Base-by-base conservation (phyloP, 352 stramenopile species). In the Phytophthora quininea region DNA sequence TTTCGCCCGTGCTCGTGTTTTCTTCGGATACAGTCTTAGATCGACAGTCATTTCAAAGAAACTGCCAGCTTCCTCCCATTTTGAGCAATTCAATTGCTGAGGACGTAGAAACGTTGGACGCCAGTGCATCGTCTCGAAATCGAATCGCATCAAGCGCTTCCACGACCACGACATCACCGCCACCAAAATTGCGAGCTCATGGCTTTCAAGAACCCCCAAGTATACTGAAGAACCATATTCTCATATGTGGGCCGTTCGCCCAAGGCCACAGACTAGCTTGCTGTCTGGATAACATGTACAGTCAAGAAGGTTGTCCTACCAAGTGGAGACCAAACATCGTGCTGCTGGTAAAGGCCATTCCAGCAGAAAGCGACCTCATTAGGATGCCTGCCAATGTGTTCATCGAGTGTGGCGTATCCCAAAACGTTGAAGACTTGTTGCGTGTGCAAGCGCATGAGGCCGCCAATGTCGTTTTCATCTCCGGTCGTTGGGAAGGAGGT, bases 401-500 rank as follows among this genome's bases (percentile, higher is more conserved):
- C 49, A 62, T 88, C 1, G 69, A 88, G 46, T 64, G 73, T 12
- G 80, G 82, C 9, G 59, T 74, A 4, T 79, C 74, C 5, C 67
- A 86, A 58, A 84, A 79, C 14, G 72, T 88, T 32, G 80, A 87
- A 37, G 80, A 89, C 37, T 48, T 91, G 24, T 49, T 87, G 5
- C 78, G 70, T 45, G 77, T 91, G 7, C 63, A 78, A 29, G 77
- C 69, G 4, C 79, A 74, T 42, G 67, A 76, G 0, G 80, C 82
- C 3, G 65, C 67, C 0, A 69, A 66, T 5, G 78, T 89, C 30
- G 57, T 89, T n/a, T 72, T 91, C 62, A 73, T 89, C 31, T 74
- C 80, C 4, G 69, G 70, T 0, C 74, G 75, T 58, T 84, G 74
- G 76, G 75, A 84, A 46, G 50, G 83, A 47, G 55, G 72, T 30